A percentile compares a stretch with the other conserved stretches of the same genome.
phyloP scores from a whole-genome alignment of 2,329 filamentous ascomycete species.

The Clonostachys rhizophaga region DNA sequence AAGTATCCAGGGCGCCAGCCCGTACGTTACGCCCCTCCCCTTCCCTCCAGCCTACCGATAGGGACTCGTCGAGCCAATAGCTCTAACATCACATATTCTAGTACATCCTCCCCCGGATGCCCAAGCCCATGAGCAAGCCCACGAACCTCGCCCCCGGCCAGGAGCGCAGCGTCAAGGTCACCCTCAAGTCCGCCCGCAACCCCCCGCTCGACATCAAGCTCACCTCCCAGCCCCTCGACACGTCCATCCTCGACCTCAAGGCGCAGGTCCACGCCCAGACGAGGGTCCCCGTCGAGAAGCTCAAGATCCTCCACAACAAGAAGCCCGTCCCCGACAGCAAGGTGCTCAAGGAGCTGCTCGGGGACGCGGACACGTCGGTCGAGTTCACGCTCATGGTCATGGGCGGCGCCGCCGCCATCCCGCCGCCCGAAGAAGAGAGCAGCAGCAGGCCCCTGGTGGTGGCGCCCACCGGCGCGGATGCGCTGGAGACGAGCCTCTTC shows the following conservation, averaged over 20 bases:
- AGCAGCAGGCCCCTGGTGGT: conserved; percentile 16
- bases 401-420: conserved; percentile 54
- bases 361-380: conserved; percentile 41
- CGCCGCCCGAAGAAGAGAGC: conserved; percentile 23
- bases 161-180: conserved; percentile 50
- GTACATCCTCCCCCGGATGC: conserved; percentile 70
- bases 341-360: conserved; percentile 68
- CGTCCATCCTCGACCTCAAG: conserved; percentile 78
- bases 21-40: conserved; percentile 39
- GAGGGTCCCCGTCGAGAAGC: conserved; percentile 65
- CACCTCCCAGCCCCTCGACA: conserved; percentile 56
- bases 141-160: conserved; percentile 42
- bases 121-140: conserved; percentile 48
- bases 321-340: conserved; percentile 79
- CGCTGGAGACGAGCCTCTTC: conserved; percentile 69
- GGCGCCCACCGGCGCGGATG: conserved; percentile 43
- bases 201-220: conserved; percentile 66
- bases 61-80: not conserved
- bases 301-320: conserved; percentile 82
- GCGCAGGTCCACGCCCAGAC: conserved; percentile 59
- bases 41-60: not conserved
- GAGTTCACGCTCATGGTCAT: conserved; percentile 89
- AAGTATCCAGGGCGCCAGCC: conserved; percentile 71
- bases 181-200: conserved; percentile 74
- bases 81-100: conserved; percentile 19